These are phyloP conservation scores for Ettlia oleoabundans DNA, from an alignment of 139 green algal species.

Conservation along the genomic window DNA sequence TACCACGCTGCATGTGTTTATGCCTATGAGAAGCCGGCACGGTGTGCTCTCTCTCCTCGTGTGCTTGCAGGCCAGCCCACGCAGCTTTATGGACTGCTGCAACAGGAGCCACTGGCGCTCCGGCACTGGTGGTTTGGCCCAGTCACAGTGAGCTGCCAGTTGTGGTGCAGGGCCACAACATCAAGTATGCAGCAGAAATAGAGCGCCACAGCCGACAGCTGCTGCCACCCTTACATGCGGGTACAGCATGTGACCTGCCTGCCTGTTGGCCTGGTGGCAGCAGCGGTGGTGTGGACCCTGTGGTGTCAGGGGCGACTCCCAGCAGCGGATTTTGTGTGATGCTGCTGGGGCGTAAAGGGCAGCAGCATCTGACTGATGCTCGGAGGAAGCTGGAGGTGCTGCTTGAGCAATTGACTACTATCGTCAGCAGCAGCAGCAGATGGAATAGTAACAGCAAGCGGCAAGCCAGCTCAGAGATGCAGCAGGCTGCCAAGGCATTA, in stretches of 20 bases:
- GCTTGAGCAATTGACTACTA: neutral
- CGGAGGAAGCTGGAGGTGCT: neutral
- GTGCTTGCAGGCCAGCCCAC: neutral
- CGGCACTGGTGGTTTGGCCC: neutral
- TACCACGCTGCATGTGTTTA: too few relatives aligned
- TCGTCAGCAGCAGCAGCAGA: neutral
- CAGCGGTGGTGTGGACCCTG: too few relatives aligned
- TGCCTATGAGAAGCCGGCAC: too few relatives aligned
- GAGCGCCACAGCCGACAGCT: neutral
- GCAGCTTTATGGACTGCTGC: neutral
- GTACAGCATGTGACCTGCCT: neutral
- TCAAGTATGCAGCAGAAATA: constrained; percentile 1
- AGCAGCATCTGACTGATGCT: neutral
- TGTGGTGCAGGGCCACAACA: neutral
- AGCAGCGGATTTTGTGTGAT: neutral
- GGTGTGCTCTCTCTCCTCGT: too few relatives aligned
- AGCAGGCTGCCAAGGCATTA: neutral
- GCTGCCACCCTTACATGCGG: neutral
- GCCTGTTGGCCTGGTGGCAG: neutral
- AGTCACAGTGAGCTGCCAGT: neutral
- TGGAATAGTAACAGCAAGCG: too few relatives aligned
- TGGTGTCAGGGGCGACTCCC: neutral
- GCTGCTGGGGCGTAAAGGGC: neutral
- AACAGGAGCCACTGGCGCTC: neutral
- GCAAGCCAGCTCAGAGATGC: neutral